Percentiles rank a stretch among this genome's conserved stretches.
phyloP scores from a whole-genome alignment of 1,284 basidiomycete genomes.

The Cronartium quercuum region DNA sequence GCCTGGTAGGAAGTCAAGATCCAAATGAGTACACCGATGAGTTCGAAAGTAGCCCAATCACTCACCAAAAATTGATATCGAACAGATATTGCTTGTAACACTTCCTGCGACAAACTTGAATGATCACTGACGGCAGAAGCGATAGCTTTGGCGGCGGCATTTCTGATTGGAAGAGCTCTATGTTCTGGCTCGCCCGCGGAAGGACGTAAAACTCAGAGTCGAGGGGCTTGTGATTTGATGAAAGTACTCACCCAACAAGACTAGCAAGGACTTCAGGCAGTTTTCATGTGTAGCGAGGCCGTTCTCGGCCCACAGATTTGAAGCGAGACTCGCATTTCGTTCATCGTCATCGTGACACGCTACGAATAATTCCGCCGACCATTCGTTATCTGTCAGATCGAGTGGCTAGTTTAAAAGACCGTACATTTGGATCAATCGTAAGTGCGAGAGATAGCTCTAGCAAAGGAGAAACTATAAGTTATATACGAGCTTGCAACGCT shows the following conservation, averaged over 20 bases:
- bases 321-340: conserved; percentile 77
- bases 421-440: not conserved
- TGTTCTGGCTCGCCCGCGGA: conserved; percentile 10
- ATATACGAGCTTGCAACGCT: not conserved
- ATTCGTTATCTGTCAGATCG: conserved; percentile 89
- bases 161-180: conserved; percentile 21
- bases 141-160: conserved; percentile 32
- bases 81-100: conserved; percentile 20
- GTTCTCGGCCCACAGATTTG: conserved; percentile 90
- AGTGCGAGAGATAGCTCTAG: not conserved
- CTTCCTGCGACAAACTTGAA: conserved; percentile 17
- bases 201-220: not conserved
- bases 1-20: not conserved
- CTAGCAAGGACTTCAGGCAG: conserved; percentile 54
- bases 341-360: conserved; percentile 87
- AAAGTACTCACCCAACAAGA: conserved; percentile 16
- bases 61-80: conserved; percentile 33
- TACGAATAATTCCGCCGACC: conserved; percentile 82
- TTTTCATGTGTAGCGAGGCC: conserved; percentile 77
- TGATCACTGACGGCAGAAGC: conserved; percentile 17
- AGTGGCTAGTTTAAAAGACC: conserved; percentile 61
- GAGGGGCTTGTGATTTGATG: not conserved
- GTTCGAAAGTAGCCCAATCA: not conserved
- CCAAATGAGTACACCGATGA: not conserved
- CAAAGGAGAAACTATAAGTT: not conserved